Conservation (phyloP, 257 asterid genomes). For the Nicotiana noctiflora region DNA sequence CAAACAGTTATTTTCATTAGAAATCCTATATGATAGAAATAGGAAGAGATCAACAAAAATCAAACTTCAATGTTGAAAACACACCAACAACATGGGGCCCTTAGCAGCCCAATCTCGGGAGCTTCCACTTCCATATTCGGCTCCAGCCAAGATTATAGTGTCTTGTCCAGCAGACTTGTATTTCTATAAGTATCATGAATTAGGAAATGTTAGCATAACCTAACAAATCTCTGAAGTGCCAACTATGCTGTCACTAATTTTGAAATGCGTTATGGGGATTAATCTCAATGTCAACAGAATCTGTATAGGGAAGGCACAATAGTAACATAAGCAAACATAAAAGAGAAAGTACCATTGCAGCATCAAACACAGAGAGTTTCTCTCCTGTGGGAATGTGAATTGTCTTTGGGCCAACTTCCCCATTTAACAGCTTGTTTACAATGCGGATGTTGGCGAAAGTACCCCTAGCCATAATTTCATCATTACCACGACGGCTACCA, state of each 20-base stretch:
- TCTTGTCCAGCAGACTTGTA: constrained; percentile 16
- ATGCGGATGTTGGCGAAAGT: constrained; percentile 21
- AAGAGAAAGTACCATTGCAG: constrained; percentile 10
- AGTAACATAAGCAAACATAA: background rate
- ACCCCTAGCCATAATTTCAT: constrained; percentile 20
- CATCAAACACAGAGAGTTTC: constrained; percentile 15
- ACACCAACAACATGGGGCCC: constrained; percentile 17
- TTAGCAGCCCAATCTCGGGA: constrained; percentile 24
- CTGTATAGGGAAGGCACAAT: background rate
- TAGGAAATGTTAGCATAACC: background rate
- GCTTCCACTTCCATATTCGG: constrained; percentile 17
- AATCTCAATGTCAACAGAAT: background rate
- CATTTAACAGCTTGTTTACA: constrained; percentile 14
- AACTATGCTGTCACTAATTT: background rate
- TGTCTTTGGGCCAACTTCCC: constrained; percentile 16
- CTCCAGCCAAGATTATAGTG: constrained; percentile 17
- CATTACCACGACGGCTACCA: constrained; percentile 20
- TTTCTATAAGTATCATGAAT: background rate
- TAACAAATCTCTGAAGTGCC: background rate
- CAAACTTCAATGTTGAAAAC: background rate
- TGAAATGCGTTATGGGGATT: background rate
- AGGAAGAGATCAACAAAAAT: background rate
- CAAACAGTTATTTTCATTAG: background rate
- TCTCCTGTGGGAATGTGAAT: constrained; percentile 13
- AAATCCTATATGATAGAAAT: background rate